phyloP scores from a whole-genome alignment of 495 filamentous ascomycete genomes.

The Penicillium riverlandense region DNA sequence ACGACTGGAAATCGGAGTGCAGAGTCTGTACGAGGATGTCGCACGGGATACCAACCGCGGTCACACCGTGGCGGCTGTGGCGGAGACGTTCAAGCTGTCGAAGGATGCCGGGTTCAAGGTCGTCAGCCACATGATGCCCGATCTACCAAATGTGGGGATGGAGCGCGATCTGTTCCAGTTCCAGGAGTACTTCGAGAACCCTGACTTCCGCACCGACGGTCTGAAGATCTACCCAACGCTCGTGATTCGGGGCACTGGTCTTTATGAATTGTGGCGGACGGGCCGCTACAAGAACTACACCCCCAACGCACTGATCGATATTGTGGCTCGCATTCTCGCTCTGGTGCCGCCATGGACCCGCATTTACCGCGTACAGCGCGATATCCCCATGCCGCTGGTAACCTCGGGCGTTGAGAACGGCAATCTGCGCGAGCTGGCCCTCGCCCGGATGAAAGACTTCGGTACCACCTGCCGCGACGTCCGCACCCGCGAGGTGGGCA shows the following conservation, averaged over 20 bases:
- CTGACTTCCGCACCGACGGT: conserved; percentile 93
- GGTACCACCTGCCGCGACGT: conserved; percentile 96
- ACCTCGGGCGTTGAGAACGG: conserved; percentile 97
- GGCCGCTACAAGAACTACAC: conserved; percentile 98
- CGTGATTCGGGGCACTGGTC: conserved; percentile 91
- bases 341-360: conserved; percentile 95
- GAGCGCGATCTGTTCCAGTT: conserved; percentile 96
- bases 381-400: conserved; percentile 98
- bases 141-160: conserved; percentile 96
- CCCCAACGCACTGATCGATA: conserved; percentile 88
- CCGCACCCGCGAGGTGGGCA: conserved; percentile 93
- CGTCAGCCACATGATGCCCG: conserved; percentile 99
- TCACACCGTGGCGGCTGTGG: conserved; percentile 90
- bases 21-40: conserved; percentile 97
- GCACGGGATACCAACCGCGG: conserved; percentile 95
- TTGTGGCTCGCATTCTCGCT: conserved; percentile 90
- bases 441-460: conserved; percentile 97
- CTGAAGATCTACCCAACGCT: conserved; percentile 97
- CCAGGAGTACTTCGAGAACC: conserved; percentile 95
- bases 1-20: conserved; percentile 87
- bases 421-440: conserved; percentile 85
- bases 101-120: conserved; percentile 99
- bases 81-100: conserved; percentile 86
- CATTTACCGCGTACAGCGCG: conserved; percentile 96
- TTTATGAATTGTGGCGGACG: conserved; percentile 96